phyloP scores from a whole-genome alignment of 1,284 basidiomycete species.

The Uromyces viciae-fabae region DNA sequence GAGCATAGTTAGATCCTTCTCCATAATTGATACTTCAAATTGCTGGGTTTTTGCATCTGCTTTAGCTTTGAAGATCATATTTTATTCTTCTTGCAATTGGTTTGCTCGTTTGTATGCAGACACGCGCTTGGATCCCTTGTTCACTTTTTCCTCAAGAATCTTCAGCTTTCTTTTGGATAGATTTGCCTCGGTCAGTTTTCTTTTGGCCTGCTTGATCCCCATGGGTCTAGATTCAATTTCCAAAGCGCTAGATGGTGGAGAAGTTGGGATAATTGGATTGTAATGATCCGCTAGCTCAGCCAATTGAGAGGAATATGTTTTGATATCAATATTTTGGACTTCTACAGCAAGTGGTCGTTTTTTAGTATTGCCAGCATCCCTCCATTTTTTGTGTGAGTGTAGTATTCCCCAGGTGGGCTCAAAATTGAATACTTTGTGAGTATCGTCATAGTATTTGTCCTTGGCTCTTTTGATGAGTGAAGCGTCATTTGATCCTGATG shows the following conservation, averaged over 20 bases:
- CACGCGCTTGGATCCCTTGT: background rate
- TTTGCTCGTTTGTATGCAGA: background rate
- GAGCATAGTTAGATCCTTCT: background rate
- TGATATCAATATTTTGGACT: no score
- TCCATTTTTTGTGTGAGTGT: background rate
- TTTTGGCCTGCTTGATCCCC: background rate
- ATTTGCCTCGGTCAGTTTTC: background rate
- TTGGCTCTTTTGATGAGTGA: background rate
- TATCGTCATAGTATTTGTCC: background rate
- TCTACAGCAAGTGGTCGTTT: no score
- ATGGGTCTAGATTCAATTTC: background rate
- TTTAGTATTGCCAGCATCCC: no score
- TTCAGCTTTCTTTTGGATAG: conserved; percentile 1
- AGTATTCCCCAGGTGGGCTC: background rate
- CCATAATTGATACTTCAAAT: background rate
- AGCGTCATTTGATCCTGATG: background rate
- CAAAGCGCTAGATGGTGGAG: no score
- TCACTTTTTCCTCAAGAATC: background rate
- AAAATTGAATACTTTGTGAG: background rate
- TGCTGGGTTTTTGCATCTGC: background rate
- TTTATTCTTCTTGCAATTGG: background rate
- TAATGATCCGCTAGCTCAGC: no score
- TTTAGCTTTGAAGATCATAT: background rate
- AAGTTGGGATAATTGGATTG: no score
- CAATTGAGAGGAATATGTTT: no score